Evolutionary conservation across 2,329 filamentous ascomycete genomes (phyloP).

Genomic region (Fusarium sp.): DNA sequence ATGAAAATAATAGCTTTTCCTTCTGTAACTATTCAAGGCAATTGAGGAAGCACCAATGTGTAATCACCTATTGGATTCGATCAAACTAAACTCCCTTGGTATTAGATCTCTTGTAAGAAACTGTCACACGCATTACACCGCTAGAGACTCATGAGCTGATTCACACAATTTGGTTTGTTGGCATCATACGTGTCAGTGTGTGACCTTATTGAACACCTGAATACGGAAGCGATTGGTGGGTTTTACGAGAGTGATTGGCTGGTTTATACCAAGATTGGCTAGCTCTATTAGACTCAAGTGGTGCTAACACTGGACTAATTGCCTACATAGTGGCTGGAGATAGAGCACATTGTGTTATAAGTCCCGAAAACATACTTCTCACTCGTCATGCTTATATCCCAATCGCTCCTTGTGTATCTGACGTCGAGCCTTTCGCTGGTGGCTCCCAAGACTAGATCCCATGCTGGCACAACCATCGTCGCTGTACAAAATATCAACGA

Average conservation of each 20-base stretch:
- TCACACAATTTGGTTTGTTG: background rate
- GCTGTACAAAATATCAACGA: background rate
- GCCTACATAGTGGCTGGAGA: no score
- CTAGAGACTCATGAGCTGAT: background rate
- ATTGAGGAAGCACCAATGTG: no score
- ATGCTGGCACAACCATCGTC: background rate
- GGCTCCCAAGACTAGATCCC: background rate
- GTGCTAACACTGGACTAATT: no score
- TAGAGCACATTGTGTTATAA: no score
- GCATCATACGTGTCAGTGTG: background rate
- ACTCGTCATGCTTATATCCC: no score
- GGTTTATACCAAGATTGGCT: background rate
- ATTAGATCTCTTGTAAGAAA: no score
- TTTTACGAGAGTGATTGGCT: background rate
- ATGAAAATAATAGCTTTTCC: background rate
- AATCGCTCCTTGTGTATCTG: no score
- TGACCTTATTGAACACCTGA: fast-evolving
- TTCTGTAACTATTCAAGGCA: background rate
- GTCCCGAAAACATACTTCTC: no score
- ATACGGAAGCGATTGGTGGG: background rate
- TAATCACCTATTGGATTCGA: no score
- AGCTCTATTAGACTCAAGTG: no score
- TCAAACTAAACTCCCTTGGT: no score
- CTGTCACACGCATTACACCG: background rate
- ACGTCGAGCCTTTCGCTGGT: background rate